These are phyloP conservation scores for Apiotrichum sp. DNA, from an alignment of 1,284 basidiomycete species.

Conservation along the genomic window DNA sequence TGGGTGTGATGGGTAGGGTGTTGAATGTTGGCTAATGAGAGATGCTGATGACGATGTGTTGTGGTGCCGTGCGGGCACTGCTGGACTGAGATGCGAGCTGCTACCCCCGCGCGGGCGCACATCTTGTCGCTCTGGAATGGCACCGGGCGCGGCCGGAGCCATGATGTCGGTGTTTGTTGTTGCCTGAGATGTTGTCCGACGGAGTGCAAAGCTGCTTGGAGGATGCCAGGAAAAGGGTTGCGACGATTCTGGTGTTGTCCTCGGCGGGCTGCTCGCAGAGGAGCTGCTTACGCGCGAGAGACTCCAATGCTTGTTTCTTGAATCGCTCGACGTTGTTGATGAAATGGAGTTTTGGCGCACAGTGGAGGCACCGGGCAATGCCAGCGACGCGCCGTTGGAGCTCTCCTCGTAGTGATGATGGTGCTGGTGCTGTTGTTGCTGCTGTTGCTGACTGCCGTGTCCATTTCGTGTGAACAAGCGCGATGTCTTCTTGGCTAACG, in stretches of 20 bases:
- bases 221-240: conserved; percentile 20
- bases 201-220: conserved; percentile 20
- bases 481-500: conserved; percentile 42
- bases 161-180: conserved; percentile 1
- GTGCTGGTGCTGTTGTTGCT: too few relatives aligned
- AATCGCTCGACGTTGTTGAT: conserved; percentile 27
- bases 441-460: neutral
- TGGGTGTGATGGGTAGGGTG: neutral
- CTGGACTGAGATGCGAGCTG: conserved; percentile 25
- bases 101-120: conserved; percentile 20
- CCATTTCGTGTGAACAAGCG: conserved; percentile 30
- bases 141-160: too few relatives aligned
- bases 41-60: neutral
- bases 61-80: conserved; percentile 15
- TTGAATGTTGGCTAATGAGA: neutral
- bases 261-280: conserved; percentile 11
- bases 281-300: conserved; percentile 17
- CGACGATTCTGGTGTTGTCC: conserved; percentile 8
- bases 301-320: conserved; percentile 10
- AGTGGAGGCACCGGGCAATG: conserved; percentile 11
- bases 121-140: too few relatives aligned
- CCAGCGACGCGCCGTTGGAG: neutral
- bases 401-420: conserved; percentile 3
- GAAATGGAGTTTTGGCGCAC: conserved; percentile 35
- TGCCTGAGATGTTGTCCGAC: conserved; percentile 15